phyloP scores from a whole-genome alignment of 495 filamentous ascomycete species.

The Hypoxylon subgilvum region DNA sequence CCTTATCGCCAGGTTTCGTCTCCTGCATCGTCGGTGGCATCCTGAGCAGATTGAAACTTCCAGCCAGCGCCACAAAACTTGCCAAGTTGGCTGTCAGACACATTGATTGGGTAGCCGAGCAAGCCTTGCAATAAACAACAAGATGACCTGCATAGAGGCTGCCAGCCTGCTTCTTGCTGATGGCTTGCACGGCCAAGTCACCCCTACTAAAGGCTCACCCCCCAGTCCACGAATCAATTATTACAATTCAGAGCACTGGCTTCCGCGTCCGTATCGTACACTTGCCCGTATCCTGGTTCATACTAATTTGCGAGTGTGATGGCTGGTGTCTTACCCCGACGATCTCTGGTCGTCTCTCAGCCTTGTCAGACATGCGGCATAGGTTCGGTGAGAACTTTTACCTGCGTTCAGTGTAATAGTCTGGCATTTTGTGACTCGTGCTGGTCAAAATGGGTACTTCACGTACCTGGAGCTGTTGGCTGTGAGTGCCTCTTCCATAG shows the following conservation, averaged over 20 bases:
- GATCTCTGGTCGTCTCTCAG: neutral
- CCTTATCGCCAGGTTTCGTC: too few species aligned
- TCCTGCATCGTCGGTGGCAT: too few species aligned
- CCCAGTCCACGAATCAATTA: too few species aligned
- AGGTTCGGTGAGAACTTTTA: conserved; percentile 18
- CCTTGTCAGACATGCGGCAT: conserved; percentile 29
- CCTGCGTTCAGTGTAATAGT: conserved; percentile 42
- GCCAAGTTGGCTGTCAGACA: too few species aligned
- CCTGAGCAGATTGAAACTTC: too few species aligned
- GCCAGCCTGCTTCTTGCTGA: too few species aligned
- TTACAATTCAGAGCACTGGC: too few species aligned
- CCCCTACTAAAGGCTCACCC: neutral
- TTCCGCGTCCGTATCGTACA: neutral
- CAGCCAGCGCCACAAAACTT: too few species aligned
- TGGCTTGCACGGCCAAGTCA: neutral
- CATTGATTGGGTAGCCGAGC: too few species aligned
- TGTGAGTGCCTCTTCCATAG: conserved; percentile 37
- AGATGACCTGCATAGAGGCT: too few species aligned
- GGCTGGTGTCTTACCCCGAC: neutral
- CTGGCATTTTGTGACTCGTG: conserved; percentile 45
- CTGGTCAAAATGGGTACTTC: conserved; percentile 41
- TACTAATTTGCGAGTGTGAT: neutral
- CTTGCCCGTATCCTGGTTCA: neutral
- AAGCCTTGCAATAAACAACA: too few species aligned
- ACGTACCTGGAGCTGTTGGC: conserved; percentile 37